Evolutionary conservation across 768 basidiomycete species (phyloP), one percentile per base, ranked within the genome.

Genomic region (Termitomyces sp.): DNA sequence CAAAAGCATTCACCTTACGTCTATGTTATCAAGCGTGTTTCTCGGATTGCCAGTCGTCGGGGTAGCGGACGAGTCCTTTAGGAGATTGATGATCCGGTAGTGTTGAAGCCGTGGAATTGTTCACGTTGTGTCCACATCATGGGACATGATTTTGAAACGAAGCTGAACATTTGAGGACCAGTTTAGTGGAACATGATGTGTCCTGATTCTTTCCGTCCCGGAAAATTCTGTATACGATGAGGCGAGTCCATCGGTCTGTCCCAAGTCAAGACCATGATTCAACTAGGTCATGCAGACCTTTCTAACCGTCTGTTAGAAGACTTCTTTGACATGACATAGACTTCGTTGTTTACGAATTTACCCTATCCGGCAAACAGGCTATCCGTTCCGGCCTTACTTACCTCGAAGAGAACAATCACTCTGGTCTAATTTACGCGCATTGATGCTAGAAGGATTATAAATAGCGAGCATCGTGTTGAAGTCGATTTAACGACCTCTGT

Each of bases 291-390:
- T 47, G 8, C n/a, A 7, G 28, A 10, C 46, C 7, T 18, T 41
- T 47, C 18, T 5, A 10, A 47, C 8, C 8, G 8, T 22, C 18
- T 47, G n/a, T 12, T 22, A 52, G 37, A 39, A 28, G 37, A 13
- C 37, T 52, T 39, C 37, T 52, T 51, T 51, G 51, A 29, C 37
- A 29, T 52, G 51, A 52, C 51, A 54, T 34, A 34, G 29, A 54
- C n/a, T n/a, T n/a, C 16, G 5, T 31, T 16, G 41, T n/a, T 44
- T 33, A 5, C 12, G 13, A n/a, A 54, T 39, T 7, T 10, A 3
- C 18, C 51, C 18, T 36, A 37, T 24, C 9, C 24, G 5, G 16
- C 10, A 10, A n/a, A 26, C 26, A 3, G 31, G 49, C 9, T 49
- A n/a, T n/a, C 18, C 47, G 29, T 47, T 46, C 15, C 16, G 45